Base-by-base conservation (phyloP, 139 green algal species). In the Micromonas pusilla region DNA sequence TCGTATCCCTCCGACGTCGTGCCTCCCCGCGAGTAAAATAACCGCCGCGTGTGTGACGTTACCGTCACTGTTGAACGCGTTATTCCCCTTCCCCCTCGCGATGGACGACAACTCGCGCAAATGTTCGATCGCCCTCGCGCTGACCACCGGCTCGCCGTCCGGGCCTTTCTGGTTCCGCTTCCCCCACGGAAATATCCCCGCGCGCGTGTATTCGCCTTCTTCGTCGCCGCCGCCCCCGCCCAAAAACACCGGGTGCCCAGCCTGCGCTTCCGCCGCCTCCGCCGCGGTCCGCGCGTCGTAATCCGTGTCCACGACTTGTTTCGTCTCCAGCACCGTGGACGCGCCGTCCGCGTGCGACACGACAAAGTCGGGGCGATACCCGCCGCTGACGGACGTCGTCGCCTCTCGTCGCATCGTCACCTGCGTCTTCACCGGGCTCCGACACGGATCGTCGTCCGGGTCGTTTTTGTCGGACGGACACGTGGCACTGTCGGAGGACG, bases 281-380 rank as follows among this genome's bases (percentile, higher is more conserved):
- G 68, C 20, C 3, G 33, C 72, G 26, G 28, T 30, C 52, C 19
- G n/a, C 26, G n/a, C n/a, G 25, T 21, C 52, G 26, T 70, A 66
- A 62, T 78, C 72, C 5, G 26, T 78, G 33, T 78, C 72, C 19
- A 78, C 72, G 26, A 78, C 72, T 67, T 78, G 72, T 45, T 78
- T 78, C 23, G 45, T 31, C 26, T 78, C 72, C 23, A 78, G 23
- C 25, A 78, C 33, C 23, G 72, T 78, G 23, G 16, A 23, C 19
- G 72, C n/a, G 39, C 52, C 72, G 45, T 68, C 72, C 4, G 26
- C 45, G 72, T 78, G 52, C 28, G 25, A 28, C 20, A 68, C n/a
- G 2, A 26, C 16, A 45, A 78, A 78, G 72, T 78, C 72, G 30
- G 72, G 72, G 9, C 72, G 72, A n/a, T 66, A 78, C 16, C 6